A percentile compares a stretch with the other conserved stretches of the same genome.
Conservation (phyloP, 495 filamentous ascomycete species). For the Daldinia grandis region DNA sequence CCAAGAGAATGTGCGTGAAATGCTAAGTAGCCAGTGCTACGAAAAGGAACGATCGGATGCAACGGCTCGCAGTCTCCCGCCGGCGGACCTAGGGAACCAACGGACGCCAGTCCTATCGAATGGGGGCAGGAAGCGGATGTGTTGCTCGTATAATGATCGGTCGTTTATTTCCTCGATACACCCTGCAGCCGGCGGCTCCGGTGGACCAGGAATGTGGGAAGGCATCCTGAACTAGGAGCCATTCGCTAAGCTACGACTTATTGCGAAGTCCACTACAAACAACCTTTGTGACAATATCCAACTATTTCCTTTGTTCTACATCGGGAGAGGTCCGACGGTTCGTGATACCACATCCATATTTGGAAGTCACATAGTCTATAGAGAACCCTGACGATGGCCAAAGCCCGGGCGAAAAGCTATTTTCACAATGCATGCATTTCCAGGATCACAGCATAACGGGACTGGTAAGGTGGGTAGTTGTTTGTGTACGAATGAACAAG, state of each 20-base stretch:
- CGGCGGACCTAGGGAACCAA: conserved; percentile 32
- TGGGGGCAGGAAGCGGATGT: conserved; percentile 66
- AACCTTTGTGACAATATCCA: conserved; percentile 48
- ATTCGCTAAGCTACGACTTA: conserved; percentile 5
- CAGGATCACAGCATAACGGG: conserved; percentile 45
- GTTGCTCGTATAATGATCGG: conserved; percentile 62
- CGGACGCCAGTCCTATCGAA: conserved; percentile 50
- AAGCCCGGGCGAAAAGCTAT: conserved; percentile 41
- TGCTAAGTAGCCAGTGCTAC: conserved; percentile 51
- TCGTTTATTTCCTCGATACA: conserved; percentile 49
- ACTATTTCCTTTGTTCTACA: conserved; percentile 45
- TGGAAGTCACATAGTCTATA: conserved; percentile 44
- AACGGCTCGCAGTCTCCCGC: conserved; percentile 39
- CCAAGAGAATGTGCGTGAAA: conserved; percentile 77
- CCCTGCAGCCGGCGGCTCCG: conserved; percentile 52
- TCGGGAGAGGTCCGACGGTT: conserved; percentile 38
- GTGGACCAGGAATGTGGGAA: conserved; percentile 68
- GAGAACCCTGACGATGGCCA: conserved; percentile 39
- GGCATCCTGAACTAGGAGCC: conserved; percentile 57
- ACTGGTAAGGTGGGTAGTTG: conserved; percentile 40
- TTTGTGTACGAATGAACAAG: conserved; percentile 44
- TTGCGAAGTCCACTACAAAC: conserved; percentile 24
- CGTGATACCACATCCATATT: conserved; percentile 44
- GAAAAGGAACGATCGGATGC: conserved; percentile 52
- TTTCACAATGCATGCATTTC: conserved; percentile 45